Evolutionary conservation across 2,329 filamentous ascomycete genomes (phyloP).

Genomic region (Alternaria infectoria): DNA sequence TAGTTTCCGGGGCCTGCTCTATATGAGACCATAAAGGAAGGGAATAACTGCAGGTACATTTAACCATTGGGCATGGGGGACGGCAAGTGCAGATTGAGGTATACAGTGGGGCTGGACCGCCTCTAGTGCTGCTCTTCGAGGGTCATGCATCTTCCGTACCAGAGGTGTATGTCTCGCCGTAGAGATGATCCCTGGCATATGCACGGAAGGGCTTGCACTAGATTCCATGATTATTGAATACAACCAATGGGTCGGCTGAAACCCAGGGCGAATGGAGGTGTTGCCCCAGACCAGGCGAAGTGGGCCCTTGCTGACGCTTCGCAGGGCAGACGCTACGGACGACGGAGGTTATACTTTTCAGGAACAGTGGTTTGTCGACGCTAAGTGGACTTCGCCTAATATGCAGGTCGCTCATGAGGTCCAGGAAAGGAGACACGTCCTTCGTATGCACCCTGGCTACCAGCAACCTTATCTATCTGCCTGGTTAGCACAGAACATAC

Average conservation of each 20-base stretch:
- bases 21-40: slow-evolving; percentile 8
- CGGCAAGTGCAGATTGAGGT: slow-evolving; percentile 6
- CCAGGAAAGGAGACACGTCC: background rate
- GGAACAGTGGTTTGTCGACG: background rate
- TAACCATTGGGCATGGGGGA: slow-evolving; percentile 4
- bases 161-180: slow-evolving; percentile 2
- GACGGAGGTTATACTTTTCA: slow-evolving; percentile 8
- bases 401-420: background rate
- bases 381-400: slow-evolving; percentile 4
- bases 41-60: slow-evolving; percentile 2
- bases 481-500: background rate
- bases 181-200: slow-evolving; percentile 6
- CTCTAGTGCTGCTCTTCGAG: slow-evolving; percentile 5
- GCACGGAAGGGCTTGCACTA: slow-evolving; percentile 8
- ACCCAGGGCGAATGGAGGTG: slow-evolving; percentile 1
- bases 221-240: background rate
- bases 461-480: background rate
- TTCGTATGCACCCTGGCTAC: background rate
- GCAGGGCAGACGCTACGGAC: background rate
- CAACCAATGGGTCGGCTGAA: slow-evolving; percentile 8
- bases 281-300: slow-evolving; percentile 6
- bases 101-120: slow-evolving; percentile 3
- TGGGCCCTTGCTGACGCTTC: background rate
- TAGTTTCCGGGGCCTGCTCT: slow-evolving; percentile 1
- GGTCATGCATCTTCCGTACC: slow-evolving; percentile 3